Base-by-base conservation (phyloP, 352 stramenopile species). In the Globisporangium solare region DNA sequence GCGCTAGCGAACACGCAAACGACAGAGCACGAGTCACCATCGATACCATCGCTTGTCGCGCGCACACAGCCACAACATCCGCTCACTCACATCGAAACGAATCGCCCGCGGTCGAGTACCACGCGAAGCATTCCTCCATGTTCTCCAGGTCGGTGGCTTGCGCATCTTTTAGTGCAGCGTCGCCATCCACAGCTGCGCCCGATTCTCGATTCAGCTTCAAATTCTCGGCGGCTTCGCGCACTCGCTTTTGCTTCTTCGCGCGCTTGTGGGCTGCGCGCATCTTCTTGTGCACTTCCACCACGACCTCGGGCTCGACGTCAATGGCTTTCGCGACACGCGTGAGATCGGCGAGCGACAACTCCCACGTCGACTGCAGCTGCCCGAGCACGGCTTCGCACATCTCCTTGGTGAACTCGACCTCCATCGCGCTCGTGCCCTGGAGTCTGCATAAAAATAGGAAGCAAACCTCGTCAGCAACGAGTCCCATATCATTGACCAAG, bases 351-450 rank as follows among this genome's bases (percentile, higher is more conserved):
- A 51, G 32, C 3, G 68, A 81, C 39, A 92, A 70, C 32, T 92
- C 76, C 82, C 82, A 92, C 53, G 82, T 89, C 18, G 71, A 63
- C 56, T 86, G 72, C 49, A 92, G 68, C 31, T 82, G 73, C 40
- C 71, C 66, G 15, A 92, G 65, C 56, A 92, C 82, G 20, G 58
- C 51, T 47, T 88, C 67, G 57, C 79, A 89, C 61, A 92, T 68
- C 51, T 89, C 74, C 52, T 88, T 88, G 10, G 73, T 85, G 47
- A 85, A 89, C 20, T 90, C 82, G 35, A 89, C 68, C 54, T 92
- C 82, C n/a, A 67, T 70, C 21, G 63, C 60, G 60, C 79, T 90
- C 18, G 82, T 90, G 40, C 76, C 65, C 37, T 89, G 78, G 31
- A 85, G 57, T 47, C 82, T 88, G 54, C 32, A n/a, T 17, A 58